Percentiles rank a stretch among this genome's conserved stretches.
Conservation (phyloP, 441 rosid species). For the Adansonia madagascariensis region DNA sequence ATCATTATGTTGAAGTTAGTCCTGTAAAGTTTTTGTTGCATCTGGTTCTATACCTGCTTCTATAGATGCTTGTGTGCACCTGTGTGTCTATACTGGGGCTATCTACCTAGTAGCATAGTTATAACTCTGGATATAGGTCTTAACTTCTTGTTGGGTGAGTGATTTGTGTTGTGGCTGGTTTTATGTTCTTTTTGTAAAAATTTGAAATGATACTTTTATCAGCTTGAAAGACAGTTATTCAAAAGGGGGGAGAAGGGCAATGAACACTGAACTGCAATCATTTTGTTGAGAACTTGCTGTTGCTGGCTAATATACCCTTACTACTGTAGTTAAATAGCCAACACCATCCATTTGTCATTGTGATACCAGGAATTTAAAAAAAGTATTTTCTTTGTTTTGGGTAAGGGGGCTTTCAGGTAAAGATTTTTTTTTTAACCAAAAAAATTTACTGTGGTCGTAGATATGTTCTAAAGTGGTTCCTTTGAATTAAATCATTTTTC, state of each 20-base stretch:
- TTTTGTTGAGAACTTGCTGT: slow-evolving; percentile 3
- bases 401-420: background rate
- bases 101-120: background rate
- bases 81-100: background rate
- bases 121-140: background rate
- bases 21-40: slow-evolving; percentile 18
- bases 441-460: background rate
- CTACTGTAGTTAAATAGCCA: slow-evolving; percentile 3
- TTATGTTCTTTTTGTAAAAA: background rate
- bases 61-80: background rate
- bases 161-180: background rate
- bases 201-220: background rate
- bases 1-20: background rate
- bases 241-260: background rate
- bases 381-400: background rate
- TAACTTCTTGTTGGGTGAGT: background rate
- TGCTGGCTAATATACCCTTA: background rate
- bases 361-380: background rate
- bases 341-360: background rate
- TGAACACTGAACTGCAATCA: background rate
- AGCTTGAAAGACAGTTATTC: background rate
- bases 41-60: background rate
- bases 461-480: slow-evolving; percentile 8
- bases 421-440: background rate
- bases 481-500: slow-evolving; percentile 4